These are phyloP conservation scores for Populus euphratica DNA, from an alignment of 345 rosid genomes.

Conservation along the genomic window DNA sequence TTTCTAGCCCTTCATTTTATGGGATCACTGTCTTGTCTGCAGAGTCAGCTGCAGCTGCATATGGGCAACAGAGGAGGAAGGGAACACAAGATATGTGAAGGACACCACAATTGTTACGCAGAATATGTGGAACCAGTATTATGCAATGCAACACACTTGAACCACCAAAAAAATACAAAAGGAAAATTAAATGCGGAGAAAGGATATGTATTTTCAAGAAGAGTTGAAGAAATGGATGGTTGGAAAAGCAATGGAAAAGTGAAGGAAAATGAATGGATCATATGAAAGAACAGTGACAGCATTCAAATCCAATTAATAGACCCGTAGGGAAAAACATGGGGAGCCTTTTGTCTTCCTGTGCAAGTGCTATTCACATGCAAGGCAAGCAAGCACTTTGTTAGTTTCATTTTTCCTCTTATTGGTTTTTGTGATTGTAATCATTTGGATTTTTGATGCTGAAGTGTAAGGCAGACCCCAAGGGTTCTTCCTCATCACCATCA, in stretches of 20 bases:
- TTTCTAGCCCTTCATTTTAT: not conserved
- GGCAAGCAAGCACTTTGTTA: slow-evolving; percentile 13
- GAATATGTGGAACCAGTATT: not conserved
- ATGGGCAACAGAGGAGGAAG: not conserved
- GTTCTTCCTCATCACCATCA: slow-evolving; percentile 3
- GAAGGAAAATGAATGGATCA: not conserved
- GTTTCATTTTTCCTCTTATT: not conserved
- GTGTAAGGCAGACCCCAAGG: not conserved
- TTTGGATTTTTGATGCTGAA: not conserved
- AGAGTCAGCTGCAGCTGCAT: not conserved
- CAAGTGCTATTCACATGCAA: slow-evolving; percentile 15
- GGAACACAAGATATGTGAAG: not conserved
- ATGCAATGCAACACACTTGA: not conserved
- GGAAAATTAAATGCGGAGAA: not conserved
- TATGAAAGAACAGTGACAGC: not conserved
- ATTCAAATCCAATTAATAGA: not conserved
- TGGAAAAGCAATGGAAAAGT: not conserved
- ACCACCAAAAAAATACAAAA: not conserved
- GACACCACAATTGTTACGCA: not conserved
- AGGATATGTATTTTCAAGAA: not conserved
- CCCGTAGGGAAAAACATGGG: not conserved
- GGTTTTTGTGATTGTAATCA: slow-evolving; percentile 5
- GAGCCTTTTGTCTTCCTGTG: not conserved
- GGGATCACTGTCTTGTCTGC: not conserved
- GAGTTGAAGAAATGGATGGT: slow-evolving; percentile 16